Conservation (phyloP, 2,329 filamentous ascomycete genomes). For the Calonectria leucothoes region DNA sequence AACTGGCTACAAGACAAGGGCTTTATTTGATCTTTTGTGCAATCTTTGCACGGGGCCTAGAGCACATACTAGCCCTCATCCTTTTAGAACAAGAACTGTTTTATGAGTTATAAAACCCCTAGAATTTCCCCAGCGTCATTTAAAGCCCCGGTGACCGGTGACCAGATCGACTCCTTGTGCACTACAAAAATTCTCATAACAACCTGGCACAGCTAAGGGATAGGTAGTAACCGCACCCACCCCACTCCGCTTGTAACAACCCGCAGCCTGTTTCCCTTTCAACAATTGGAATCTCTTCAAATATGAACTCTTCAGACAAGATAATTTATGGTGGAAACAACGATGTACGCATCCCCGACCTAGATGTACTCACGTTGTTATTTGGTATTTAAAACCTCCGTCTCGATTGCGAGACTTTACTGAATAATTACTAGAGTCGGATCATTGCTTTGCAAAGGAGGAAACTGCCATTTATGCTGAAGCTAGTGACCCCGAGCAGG, state of each 20-base stretch:
- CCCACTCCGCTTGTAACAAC: neutral
- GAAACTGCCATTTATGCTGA: neutral
- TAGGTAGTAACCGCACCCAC: too few relatives aligned
- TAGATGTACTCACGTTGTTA: neutral
- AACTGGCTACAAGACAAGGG: too few relatives aligned
- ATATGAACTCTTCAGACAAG: neutral
- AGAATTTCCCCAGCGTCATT: too few relatives aligned
- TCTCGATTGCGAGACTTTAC: neutral
- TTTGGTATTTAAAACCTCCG: neutral
- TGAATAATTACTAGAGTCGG: neutral
- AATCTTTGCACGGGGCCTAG: neutral
- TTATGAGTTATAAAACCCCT: too few relatives aligned
- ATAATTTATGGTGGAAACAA: neutral
- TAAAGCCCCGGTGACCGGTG: too few relatives aligned
- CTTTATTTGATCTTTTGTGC: neutral
- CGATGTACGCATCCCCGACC: neutral
- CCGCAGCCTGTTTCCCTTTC: too few relatives aligned
- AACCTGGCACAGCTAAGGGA: too few relatives aligned
- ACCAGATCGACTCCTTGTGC: neutral
- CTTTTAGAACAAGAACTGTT: too few relatives aligned
- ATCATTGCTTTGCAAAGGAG: neutral
- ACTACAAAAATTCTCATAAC: too few relatives aligned
- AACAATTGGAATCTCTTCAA: neutral
- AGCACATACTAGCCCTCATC: too few relatives aligned
- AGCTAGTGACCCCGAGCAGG: neutral